Base-by-base conservation (phyloP, 2,329 filamentous ascomycete species). In the Xylaria multiplex region DNA sequence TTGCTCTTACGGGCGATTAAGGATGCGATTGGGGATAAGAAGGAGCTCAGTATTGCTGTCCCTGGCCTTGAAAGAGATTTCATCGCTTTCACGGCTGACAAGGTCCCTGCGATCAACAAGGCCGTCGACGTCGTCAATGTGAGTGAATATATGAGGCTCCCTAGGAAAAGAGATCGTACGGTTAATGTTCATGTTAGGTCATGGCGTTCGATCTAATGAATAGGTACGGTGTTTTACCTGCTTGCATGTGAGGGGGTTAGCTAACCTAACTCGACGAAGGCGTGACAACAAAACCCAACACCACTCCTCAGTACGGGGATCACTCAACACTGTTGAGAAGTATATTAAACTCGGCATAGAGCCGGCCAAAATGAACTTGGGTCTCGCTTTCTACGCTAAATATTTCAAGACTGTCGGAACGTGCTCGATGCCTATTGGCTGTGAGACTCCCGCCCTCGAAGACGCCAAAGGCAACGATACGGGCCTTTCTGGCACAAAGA, bases 311-410 rank as follows among this genome's bases (percentile, higher is more conserved):
- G 81, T 92, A 6, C 73, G 79, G 14, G 83, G 80, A 9, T 89
- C 89, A 0, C 76, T 83, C 6, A 79, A 82, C 5, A 80, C 85
- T 2, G 76, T 92, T 50, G 78, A 88, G 57, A 83, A 83, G 48
- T 93, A 92, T 76, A 79, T 90, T 19, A 79, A 77, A 32, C 82
- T 84, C 3, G 87, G 87, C 24, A 81, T 85, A 3, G 77, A 82
- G 0, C 67, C 84, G 0, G 70, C 77, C 7, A 88, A 87, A 75
- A 78, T 88, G 56, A 90, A 90, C 70, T 79, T 91, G 4, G 88
- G 89, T 1, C 83, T 91, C 63, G 88, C 87, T n/a, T 90, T 88
- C 75, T 91, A 90, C 76, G 84, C 86, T 40, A 91, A 90, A 76
- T 90, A 83, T 82, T 90, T 88, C 77, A 79, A 82, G 74, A 86